Evolutionary conservation across 2,329 filamentous ascomycete genomes (phyloP).

Genomic region (Penicillium sp.): DNA sequence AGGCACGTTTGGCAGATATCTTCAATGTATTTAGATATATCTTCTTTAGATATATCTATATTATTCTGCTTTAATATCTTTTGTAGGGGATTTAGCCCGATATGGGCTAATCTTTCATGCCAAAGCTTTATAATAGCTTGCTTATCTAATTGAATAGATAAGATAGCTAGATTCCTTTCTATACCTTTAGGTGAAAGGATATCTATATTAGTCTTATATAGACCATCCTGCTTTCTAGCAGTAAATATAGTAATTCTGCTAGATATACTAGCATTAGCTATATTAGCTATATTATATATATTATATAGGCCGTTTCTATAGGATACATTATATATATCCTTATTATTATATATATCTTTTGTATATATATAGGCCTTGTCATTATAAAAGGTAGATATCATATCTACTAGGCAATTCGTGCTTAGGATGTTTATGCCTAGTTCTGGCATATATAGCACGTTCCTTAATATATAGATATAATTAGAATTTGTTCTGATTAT

Average conservation of each 20-base stretch:
- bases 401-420: not conserved
- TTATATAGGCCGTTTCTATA: not conserved
- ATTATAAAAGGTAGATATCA: not conserved
- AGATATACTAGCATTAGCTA: no score
- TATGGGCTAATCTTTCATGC: not conserved
- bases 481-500: not conserved
- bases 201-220: constrained; percentile 6
- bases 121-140: not conserved
- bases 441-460: not conserved
- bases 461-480: not conserved
- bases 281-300: no score
- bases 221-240: not conserved
- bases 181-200: not conserved
- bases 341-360: not conserved
- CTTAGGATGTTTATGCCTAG: not conserved
- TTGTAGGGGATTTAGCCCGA: not conserved
- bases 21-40: not conserved
- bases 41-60: not conserved
- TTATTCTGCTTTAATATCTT: not conserved
- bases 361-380: not conserved
- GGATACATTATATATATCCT: not conserved
- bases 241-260: no score
- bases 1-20: not conserved
- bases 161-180: not conserved
- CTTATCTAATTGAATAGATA: not conserved